Conservation (phyloP, 202 grass and related monocot species). For the Schoenoplectus tabernaemontani region DNA sequence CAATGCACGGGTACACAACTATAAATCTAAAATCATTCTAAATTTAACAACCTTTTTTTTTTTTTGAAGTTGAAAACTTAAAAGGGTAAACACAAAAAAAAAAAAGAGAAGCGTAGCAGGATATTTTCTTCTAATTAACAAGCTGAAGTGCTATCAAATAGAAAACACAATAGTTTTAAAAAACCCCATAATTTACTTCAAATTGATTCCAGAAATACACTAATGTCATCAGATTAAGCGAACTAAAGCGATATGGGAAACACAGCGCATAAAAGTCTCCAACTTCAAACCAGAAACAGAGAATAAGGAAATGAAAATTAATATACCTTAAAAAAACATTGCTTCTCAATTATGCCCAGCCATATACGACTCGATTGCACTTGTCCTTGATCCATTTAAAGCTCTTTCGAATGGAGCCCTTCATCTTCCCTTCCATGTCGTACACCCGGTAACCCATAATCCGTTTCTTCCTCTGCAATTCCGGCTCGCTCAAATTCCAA, state of each 20-base stretch:
- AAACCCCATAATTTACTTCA: background rate
- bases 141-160: background rate
- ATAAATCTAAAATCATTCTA: too few species aligned
- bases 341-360: slow-evolving; percentile 23
- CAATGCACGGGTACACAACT: background rate
- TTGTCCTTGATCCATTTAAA: slow-evolving; percentile 75
- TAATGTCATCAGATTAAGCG: background rate
- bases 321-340: slow-evolving; percentile 6
- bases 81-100: background rate
- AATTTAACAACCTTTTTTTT: too few species aligned
- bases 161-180: background rate
- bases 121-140: background rate
- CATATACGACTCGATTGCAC: slow-evolving; percentile 52
- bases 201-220: background rate
- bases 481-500: slow-evolving; percentile 36
- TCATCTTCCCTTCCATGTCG: slow-evolving; percentile 72
- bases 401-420: slow-evolving; percentile 52
- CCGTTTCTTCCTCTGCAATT: slow-evolving; percentile 64
- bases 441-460: slow-evolving; percentile 65
- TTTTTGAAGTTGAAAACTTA: too few species aligned
- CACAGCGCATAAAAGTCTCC: background rate
- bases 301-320: background rate
- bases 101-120: background rate
- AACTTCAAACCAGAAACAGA: background rate
- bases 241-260: background rate